phyloP scores from a whole-genome alignment of 2,329 filamentous ascomycete genomes.

The Trichoderma gracile region DNA sequence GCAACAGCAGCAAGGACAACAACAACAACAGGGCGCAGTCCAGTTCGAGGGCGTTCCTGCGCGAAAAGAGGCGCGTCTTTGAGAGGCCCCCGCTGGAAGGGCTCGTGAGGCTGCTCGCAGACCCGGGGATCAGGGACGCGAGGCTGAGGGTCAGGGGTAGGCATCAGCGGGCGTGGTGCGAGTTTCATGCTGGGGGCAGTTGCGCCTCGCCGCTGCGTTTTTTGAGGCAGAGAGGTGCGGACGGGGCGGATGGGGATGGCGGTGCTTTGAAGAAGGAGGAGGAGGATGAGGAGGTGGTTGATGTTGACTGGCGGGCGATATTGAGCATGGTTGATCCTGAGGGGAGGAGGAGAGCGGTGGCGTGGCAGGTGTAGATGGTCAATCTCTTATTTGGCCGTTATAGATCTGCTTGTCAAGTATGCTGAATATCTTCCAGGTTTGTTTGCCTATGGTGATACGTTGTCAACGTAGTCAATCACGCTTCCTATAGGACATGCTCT shows the following conservation, averaged over 20 bases:
- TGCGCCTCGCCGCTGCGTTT: neutral
- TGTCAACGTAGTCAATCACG: no score
- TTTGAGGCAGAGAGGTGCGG: neutral
- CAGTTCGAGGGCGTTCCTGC: conserved; percentile 26
- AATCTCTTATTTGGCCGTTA: neutral
- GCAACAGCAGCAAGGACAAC: neutral
- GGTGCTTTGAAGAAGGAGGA: neutral
- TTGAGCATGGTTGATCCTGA: conserved; percentile 37
- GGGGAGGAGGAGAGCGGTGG: conserved; percentile 32
- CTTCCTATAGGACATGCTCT: no score
- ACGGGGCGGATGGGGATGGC: neutral
- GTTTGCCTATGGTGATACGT: neutral
- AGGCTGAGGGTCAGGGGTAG: conserved; percentile 41
- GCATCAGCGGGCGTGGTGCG: conserved; percentile 45
- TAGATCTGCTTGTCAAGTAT: no score
- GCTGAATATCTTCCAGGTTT: neutral
- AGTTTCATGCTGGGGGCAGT: conserved; percentile 40
- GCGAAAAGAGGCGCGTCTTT: conserved; percentile 30
- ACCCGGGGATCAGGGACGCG: conserved; percentile 47
- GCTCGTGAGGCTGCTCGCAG: conserved; percentile 45
- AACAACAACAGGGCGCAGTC: neutral
- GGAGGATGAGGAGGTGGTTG: conserved; percentile 26
- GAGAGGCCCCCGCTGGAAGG: conserved; percentile 37
- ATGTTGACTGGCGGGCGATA: conserved; percentile 39
- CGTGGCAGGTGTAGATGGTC: neutral